These are phyloP conservation scores for Capniomyces stellatus DNA, from an alignment of 371 early-diverging fungal species.

Conservation along the genomic window DNA sequence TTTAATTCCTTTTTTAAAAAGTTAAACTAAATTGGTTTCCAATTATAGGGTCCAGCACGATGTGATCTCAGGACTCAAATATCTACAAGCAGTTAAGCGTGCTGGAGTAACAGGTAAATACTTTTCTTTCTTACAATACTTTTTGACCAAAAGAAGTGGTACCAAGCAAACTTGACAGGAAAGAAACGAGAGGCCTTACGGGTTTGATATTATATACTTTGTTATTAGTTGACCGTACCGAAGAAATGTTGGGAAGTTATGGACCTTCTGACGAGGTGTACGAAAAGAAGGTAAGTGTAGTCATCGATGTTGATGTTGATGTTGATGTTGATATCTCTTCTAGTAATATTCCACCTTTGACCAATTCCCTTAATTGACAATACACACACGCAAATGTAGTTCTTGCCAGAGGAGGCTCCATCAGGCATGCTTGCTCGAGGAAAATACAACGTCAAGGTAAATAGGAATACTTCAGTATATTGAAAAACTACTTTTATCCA, in stretches of 20 bases:
- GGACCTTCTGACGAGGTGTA: slow-evolving; percentile 61
- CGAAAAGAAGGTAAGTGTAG: slow-evolving; percentile 46
- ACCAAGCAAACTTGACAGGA: background rate
- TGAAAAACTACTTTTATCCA: too few species aligned
- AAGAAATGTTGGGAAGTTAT: slow-evolving; percentile 92
- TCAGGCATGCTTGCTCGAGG: slow-evolving; percentile 81
- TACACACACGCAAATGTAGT: slow-evolving; percentile 20
- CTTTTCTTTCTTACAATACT: background rate
- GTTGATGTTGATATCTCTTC: too few species aligned
- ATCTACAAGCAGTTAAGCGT: slow-evolving; percentile 83
- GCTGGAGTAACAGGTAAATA: slow-evolving; percentile 45
- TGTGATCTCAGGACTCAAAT: slow-evolving; percentile 86
- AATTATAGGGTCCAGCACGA: slow-evolving; percentile 68
- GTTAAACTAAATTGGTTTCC: too few species aligned
- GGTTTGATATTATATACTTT: background rate
- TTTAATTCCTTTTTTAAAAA: background rate
- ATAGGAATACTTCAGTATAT: too few species aligned
- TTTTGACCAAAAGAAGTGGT: background rate
- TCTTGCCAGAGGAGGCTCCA: slow-evolving; percentile 72
- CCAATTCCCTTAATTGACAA: too few species aligned
- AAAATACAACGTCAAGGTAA: slow-evolving; percentile 60
- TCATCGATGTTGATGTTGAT: too few species aligned
- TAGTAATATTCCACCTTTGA: background rate
- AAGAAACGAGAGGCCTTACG: too few species aligned
- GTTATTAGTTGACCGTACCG: slow-evolving; percentile 61